phyloP scores from a whole-genome alignment of 2,329 filamentous ascomycete genomes.

The Colletotrichum musae region DNA sequence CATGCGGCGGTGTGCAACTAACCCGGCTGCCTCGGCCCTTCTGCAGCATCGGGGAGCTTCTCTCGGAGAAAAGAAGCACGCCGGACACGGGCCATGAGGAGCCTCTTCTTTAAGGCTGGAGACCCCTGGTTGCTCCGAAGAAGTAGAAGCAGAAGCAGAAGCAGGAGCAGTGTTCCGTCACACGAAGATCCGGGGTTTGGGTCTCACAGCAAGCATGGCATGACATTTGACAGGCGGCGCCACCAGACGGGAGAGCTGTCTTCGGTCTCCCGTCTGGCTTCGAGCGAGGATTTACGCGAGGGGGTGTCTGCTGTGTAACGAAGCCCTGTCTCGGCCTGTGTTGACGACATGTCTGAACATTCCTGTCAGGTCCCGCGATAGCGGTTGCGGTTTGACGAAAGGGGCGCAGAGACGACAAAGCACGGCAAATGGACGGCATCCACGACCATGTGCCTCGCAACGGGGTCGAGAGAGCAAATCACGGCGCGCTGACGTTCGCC shows the following conservation, averaged over 20 bases:
- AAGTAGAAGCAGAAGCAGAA: not conserved
- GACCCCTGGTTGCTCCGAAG: not conserved
- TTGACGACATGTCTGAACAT: not conserved
- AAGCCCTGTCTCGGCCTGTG: conserved; percentile 6
- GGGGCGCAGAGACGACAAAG: not conserved
- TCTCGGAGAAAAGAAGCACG: not conserved
- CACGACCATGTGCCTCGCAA: conserved; percentile 12
- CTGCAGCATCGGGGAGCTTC: conserved; percentile 1
- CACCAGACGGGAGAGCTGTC: not conserved
- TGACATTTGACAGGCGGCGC: conserved; percentile 13
- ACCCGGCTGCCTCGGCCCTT: conserved; percentile 18
- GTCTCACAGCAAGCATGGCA: conserved; percentile 19
- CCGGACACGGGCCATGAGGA: not conserved
- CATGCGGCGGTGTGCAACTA: conserved; percentile 20
- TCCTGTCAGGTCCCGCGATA: conserved; percentile 12
- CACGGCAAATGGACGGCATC: conserved; percentile 3
- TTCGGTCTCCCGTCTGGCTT: not conserved
- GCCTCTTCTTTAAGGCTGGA: conserved; percentile 3
- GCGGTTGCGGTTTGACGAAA: conserved; percentile 1
- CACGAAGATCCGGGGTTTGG: conserved; percentile 33
- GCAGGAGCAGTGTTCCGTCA: conserved; percentile 8
- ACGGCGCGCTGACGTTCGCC: not conserved
- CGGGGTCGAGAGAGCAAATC: not conserved
- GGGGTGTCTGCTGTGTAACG: not conserved
- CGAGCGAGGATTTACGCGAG: conserved; percentile 21